Base-by-base conservation (phyloP, 768 basidiomycete species). In the Coprinopsis strossmayeri region DNA sequence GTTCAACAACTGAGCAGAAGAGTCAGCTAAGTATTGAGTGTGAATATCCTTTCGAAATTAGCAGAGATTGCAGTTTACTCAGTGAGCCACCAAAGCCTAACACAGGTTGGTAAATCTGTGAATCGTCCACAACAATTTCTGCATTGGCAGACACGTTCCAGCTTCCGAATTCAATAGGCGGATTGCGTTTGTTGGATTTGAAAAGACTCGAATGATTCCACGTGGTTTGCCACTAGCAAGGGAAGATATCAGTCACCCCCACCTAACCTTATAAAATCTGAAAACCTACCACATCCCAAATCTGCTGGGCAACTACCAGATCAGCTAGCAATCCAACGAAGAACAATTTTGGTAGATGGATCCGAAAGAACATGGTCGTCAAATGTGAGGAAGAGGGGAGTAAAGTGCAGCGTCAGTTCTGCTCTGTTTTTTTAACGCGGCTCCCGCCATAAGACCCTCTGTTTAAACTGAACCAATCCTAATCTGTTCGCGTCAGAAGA, bases 11-110 rank as follows among this genome's bases (percentile, higher is more conserved):
- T 70, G 65, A 0, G 83, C 83, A 25, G 83, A 81, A 5, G 83
- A 86, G 59, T 87, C 85, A 27, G 84, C 84, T 87, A 35, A 32
- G 12, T 13, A 13, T n/a, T n/a, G n/a, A n/a, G n/a, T n/a, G n/a
- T n/a, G n/a, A n/a, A n/a, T n/a, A n/a, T n/a, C n/a, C n/a, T n/a
- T n/a, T n/a, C 2, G 30, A 13, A 27, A 5, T 3, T 40, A 39
- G 25, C 40, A 26, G 47, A 13, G 7, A 26, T 15, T 54, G 26
- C 28, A 23, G 43, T 38, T 17, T 45, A 86, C 84, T 84, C 40
- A 87, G 64, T 0, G 77, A 56, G 9, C 74, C 82, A 2, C 84
- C 84, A 53, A 84, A 81, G 5, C 85, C 84, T 49, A 69, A 68
- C 24, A 87, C 73, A 1, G 69, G 66, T 61, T 86, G 86, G 60